Evolutionary conservation across 352 stramenopile species (phyloP).

Genomic region (Globisporangium uncinulatum): DNA sequence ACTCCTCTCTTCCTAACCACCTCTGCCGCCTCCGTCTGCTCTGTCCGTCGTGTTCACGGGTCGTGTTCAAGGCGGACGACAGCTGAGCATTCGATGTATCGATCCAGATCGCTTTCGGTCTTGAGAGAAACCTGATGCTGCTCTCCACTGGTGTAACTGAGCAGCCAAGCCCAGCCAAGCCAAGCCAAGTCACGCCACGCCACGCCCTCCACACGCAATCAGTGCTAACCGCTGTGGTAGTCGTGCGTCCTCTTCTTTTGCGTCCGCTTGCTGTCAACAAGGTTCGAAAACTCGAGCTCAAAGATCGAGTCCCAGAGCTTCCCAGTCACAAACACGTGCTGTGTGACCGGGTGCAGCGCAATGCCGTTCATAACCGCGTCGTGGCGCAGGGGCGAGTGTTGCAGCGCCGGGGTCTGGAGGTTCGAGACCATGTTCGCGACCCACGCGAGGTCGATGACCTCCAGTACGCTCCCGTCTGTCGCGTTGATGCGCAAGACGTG

Average conservation of each 20-base stretch:
- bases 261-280: constrained; percentile 12
- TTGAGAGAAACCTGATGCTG: no score
- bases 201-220: no score
- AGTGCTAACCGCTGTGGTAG: no score
- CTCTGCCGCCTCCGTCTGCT: no score
- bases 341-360: constrained; percentile 54
- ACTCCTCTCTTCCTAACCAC: constrained; percentile 17
- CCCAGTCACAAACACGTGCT: constrained; percentile 69
- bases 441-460: constrained; percentile 66
- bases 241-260: not conserved
- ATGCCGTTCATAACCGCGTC: constrained; percentile 90
- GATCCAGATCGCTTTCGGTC: no score
- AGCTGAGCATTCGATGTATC: no score
- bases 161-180: no score
- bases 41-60: no score
- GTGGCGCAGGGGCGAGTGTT: constrained; percentile 22
- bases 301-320: constrained; percentile 87
- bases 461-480: constrained; percentile 52
- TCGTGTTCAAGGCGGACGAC: no score
- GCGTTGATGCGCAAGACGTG: constrained; percentile 75
- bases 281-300: constrained; percentile 64
- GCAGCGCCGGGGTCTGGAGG: constrained; percentile 39
- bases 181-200: no score
- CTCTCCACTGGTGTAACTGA: no score
- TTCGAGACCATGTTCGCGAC: constrained; percentile 58